A percentile compares a stretch with the other conserved stretches of the same genome.
phyloP scores from a whole-genome alignment of 805 yeast species.

The Schizosaccharomyces osmophilus region DNA sequence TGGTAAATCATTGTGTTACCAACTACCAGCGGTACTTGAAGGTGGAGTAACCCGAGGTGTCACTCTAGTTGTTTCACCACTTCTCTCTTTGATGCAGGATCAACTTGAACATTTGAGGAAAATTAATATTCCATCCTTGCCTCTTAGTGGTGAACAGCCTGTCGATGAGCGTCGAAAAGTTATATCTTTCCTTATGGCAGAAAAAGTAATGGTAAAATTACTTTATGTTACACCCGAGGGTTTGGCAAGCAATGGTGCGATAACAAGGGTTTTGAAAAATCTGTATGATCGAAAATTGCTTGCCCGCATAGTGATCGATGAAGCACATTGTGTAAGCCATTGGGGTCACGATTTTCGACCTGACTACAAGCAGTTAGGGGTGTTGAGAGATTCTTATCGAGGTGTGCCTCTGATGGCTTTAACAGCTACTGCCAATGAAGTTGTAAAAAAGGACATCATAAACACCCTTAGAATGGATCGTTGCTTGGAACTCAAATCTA shows the following conservation, averaged over 20 bases:
- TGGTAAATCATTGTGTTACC: constrained; percentile 88
- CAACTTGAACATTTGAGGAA: constrained; percentile 62
- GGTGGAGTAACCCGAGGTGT: constrained; percentile 60
- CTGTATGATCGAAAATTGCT: constrained; percentile 31
- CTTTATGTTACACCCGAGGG: constrained; percentile 87
- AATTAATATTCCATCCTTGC: constrained; percentile 53
- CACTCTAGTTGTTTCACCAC: constrained; percentile 78
- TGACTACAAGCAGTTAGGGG: constrained; percentile 61
- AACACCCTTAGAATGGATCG: constrained; percentile 41
- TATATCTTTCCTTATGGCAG: constrained; percentile 36
- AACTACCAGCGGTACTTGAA: constrained; percentile 66
- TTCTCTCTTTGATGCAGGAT: constrained; percentile 91
- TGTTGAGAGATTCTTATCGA: constrained; percentile 50
- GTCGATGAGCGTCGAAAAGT: constrained; percentile 38
- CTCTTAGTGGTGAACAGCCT: constrained; percentile 59
- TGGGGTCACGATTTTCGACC: constrained; percentile 99
- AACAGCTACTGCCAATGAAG: constrained; percentile 89
- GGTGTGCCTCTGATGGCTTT: constrained; percentile 79
- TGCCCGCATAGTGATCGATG: constrained; percentile 83
- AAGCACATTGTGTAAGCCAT: constrained; percentile 91
- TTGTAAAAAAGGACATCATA: constrained; percentile 64
- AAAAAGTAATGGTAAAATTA: constrained; percentile 30
- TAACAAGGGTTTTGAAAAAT: constrained; percentile 35
- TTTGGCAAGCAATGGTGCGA: constrained; percentile 50
- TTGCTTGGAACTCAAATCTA: constrained; percentile 46